Base-by-base conservation (phyloP, 2,329 filamentous ascomycete genomes). In the Neonectria punicea region DNA sequence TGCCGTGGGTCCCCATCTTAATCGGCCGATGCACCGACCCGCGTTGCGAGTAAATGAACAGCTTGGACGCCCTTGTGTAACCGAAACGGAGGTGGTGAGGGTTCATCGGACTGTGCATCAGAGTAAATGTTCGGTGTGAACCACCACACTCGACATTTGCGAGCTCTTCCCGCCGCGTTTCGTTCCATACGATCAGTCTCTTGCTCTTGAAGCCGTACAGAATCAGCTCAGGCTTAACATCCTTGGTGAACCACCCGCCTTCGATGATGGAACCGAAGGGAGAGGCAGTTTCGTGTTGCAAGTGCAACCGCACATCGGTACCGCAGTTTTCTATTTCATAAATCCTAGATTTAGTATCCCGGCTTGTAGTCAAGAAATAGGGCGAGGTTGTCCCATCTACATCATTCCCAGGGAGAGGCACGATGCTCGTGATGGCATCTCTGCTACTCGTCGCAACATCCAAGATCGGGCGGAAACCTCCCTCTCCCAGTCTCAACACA, bases 151-250 rank as follows among this genome's bases (percentile, higher is more conserved):
- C 90, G 32, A 97, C 84, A 1, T 84, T 85, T 59, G 91, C 87
- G 16, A 95, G 78, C 72, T 95, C 91, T 61, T 88, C 86, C 63
- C 93, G 89, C 2, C 82, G 82, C 0, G 88, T 89, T 75, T 92
- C 89, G 76, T 97, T 93, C 88, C 93, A 96, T 10, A 95, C 86
- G 13, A 97, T 83, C 74, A 98, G 97, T 51, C 89, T 84, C 67
- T 89, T 93, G 75, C 92, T 89, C 60, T 88, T 89, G 80, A 98
- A 98, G 3, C 95, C 95, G 76, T 90, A 92, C 13, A 97, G 81
- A 30, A 94, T 82, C 1, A 97, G 81, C 51, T 92, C 84, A 1
- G 82, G 77, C 0, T 77, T 77, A 1, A 72, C 63, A 41, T 73
- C 73, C 25, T 65, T 55, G 47, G 77, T 71, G 64, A 95, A 86